Conservation (phyloP, 257 asterid species). For the Avicennia marina region DNA sequence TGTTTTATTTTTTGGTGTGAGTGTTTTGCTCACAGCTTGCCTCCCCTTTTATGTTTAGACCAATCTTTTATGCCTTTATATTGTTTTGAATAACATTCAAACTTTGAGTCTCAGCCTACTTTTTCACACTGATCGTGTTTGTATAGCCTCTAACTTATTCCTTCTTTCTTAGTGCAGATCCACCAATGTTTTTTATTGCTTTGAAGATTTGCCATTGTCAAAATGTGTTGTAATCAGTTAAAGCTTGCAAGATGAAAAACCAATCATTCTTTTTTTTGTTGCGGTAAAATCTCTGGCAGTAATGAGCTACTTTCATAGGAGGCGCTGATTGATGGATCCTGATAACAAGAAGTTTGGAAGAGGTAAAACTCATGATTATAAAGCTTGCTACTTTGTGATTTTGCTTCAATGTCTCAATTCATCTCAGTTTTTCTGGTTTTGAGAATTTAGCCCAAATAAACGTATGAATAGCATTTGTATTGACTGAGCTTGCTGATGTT, state of each 20-base stretch:
- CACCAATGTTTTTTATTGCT: too few relatives aligned
- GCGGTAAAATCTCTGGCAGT: slow-evolving; percentile 36
- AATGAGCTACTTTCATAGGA: slow-evolving; percentile 37
- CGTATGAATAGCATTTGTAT: too few relatives aligned
- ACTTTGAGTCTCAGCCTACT: not conserved
- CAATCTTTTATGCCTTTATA: slow-evolving; percentile 3
- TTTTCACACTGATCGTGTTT: too few relatives aligned
- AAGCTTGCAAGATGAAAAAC: slow-evolving; percentile 8
- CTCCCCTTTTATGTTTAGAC: slow-evolving; percentile 4
- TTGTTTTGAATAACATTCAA: slow-evolving; percentile 3
- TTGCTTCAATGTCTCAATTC: too few relatives aligned
- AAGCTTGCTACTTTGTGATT: slow-evolving; percentile 10
- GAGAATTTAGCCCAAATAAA: too few relatives aligned
- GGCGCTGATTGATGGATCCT: slow-evolving; percentile 80
- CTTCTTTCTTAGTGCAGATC: too few relatives aligned
- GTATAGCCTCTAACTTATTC: too few relatives aligned
- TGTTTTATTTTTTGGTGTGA: too few relatives aligned
- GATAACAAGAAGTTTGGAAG: slow-evolving; percentile 89
- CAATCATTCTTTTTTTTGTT: slow-evolving; percentile 14
- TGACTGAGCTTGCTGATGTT: too few relatives aligned
- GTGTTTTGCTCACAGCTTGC: not conserved
- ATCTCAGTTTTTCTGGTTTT: not conserved
- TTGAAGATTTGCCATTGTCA: too few relatives aligned
- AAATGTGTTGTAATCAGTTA: not conserved
- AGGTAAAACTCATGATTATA: slow-evolving; percentile 53